phyloP scores from a whole-genome alignment of 2,329 filamentous ascomycete species.

The Colletotrichum sp. region DNA sequence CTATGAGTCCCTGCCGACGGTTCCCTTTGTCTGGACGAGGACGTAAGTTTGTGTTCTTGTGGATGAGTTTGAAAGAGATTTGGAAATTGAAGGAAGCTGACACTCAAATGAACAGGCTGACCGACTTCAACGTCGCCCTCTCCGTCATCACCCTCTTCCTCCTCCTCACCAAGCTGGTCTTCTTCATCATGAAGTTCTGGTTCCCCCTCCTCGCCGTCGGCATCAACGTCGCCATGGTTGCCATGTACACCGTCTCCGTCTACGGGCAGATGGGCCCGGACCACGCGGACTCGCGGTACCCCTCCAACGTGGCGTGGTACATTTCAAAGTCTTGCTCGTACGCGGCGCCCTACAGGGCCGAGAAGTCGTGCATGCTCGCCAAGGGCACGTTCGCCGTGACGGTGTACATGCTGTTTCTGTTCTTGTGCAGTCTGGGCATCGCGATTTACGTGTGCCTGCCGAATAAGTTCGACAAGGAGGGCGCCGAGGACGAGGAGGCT shows the following conservation, averaged over 20 bases:
- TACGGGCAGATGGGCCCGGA: constrained; percentile 78
- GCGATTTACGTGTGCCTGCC: constrained; percentile 64
- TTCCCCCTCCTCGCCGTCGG: constrained; percentile 68
- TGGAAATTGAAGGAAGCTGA: background rate
- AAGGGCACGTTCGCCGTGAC: constrained; percentile 71
- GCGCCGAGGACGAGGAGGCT: constrained; percentile 41
- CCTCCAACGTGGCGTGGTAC: constrained; percentile 74
- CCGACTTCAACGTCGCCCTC: constrained; percentile 78
- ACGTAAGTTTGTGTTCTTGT: constrained; percentile 58
- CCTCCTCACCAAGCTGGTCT: constrained; percentile 72
- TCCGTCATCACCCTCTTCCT: constrained; percentile 79
- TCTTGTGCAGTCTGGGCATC: constrained; percentile 62
- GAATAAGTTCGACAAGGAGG: constrained; percentile 57
- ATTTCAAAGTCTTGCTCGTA: constrained; percentile 72
- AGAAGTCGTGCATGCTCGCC: constrained; percentile 69
- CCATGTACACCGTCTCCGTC: constrained; percentile 69
- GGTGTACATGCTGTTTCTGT: constrained; percentile 69
- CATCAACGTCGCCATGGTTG: constrained; percentile 61
- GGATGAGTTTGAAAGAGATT: background rate
- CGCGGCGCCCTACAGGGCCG: constrained; percentile 56
- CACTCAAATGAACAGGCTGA: constrained; percentile 58
- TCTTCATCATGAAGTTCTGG: constrained; percentile 74
- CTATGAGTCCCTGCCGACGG: constrained; percentile 62
- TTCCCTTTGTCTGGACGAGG: constrained; percentile 75
- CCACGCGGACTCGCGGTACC: constrained; percentile 67